phyloP scores from a whole-genome alignment of 1,284 basidiomycete genomes.

The Ustilago nuda region DNA sequence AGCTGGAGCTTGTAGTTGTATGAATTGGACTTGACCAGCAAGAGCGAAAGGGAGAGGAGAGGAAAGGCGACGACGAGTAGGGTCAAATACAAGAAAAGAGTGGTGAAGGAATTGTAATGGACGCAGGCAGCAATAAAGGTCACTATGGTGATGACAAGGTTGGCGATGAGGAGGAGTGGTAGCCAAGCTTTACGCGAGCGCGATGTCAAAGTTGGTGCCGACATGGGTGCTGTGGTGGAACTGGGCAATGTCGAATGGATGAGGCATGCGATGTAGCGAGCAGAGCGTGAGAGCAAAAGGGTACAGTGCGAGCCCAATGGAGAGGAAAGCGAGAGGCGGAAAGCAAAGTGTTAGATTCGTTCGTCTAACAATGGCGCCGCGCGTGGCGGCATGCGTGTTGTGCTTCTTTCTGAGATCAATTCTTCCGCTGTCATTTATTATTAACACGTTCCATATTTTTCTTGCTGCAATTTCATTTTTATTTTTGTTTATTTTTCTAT shows the following conservation, averaged over 20 bases:
- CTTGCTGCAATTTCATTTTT: too few relatives aligned
- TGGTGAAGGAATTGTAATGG: constrained; percentile 39
- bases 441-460: too few relatives aligned
- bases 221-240: not conserved
- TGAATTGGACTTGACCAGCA: constrained; percentile 5
- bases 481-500: not conserved
- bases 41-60: constrained; percentile 28
- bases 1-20: constrained; percentile 19
- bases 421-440: not conserved
- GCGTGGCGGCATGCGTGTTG: not conserved
- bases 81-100: constrained; percentile 38
- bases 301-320: not conserved
- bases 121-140: constrained; percentile 39
- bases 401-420: not conserved
- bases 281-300: constrained; percentile 1
- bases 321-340: not conserved
- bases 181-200: constrained; percentile 25
- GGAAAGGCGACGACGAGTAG: constrained; percentile 36
- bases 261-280: constrained; percentile 1
- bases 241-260: not conserved
- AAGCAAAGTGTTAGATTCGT: constrained; percentile 5
- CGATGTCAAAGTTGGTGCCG: not conserved
- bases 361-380: not conserved
- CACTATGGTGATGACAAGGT: constrained; percentile 15
- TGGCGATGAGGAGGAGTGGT: constrained; percentile 16